Conservation (phyloP, 2,329 filamentous ascomycete genomes). For the Arthrobotrys musiformis region DNA sequence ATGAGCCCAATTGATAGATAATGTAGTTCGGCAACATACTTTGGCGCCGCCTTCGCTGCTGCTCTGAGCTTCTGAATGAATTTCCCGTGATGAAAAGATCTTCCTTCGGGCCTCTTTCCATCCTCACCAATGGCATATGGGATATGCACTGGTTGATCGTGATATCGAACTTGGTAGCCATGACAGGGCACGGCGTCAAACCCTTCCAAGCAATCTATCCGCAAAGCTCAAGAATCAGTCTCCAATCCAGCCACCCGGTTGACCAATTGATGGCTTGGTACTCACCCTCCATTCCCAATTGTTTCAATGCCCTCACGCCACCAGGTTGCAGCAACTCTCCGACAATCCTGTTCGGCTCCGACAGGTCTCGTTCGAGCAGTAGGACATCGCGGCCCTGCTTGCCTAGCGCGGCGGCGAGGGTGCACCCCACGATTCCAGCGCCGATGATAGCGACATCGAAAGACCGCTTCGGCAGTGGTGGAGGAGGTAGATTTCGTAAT, state of each 20-base stretch:
- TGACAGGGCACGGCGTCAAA: slow-evolving; percentile 86
- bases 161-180: slow-evolving; percentile 89
- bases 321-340: slow-evolving; percentile 95
- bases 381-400: slow-evolving; percentile 91
- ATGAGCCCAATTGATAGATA: neutral
- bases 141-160: slow-evolving; percentile 77
- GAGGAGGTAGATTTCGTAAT: slow-evolving; percentile 47
- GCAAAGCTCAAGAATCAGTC: slow-evolving; percentile 32
- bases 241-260: neutral
- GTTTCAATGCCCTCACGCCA: slow-evolving; percentile 80
- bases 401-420: slow-evolving; percentile 82
- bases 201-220: slow-evolving; percentile 77
- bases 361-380: slow-evolving; percentile 86
- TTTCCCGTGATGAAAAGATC: slow-evolving; percentile 91
- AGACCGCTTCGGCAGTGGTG: slow-evolving; percentile 44
- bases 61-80: slow-evolving; percentile 85
- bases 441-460: slow-evolving; percentile 89
- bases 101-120: slow-evolving; percentile 74
- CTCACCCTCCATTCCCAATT: slow-evolving; percentile 74
- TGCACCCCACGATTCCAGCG: slow-evolving; percentile 88
- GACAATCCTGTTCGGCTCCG: slow-evolving; percentile 94
- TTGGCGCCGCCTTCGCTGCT: slow-evolving; percentile 78
- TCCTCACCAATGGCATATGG: slow-evolving; percentile 73
- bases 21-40: slow-evolving; percentile 45
- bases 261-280: neutral